These are phyloP conservation scores for Hordeum vulgare DNA, from an alignment of 176 grass and related monocot genomes.

Conservation along the genomic window DNA sequence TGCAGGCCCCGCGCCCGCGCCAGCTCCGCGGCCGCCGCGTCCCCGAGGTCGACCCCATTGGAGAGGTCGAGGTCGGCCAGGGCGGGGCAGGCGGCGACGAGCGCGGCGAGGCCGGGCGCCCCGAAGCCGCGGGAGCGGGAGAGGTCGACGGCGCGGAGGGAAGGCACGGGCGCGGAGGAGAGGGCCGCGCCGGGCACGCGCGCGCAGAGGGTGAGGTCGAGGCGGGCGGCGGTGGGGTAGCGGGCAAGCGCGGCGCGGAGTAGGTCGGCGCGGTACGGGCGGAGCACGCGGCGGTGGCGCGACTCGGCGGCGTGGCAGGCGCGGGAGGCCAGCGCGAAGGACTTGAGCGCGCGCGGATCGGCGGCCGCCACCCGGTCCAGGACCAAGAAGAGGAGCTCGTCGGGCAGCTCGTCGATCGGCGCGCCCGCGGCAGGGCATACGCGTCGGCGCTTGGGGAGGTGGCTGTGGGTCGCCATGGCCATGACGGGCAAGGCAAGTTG, in stretches of 20 bases:
- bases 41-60: constrained; percentile 51
- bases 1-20: constrained; percentile 23
- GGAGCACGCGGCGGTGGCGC: constrained; percentile 57
- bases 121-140: constrained; percentile 59
- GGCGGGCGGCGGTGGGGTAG: constrained; percentile 29
- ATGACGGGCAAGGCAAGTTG: neutral
- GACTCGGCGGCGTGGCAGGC: constrained; percentile 63
- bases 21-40: constrained; percentile 44
- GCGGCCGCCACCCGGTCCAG: constrained; percentile 48
- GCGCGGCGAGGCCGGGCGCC: constrained; percentile 34
- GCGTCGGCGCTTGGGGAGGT: constrained; percentile 6
- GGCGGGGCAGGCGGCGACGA: constrained; percentile 27
- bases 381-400: constrained; percentile 72
- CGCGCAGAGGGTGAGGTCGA: constrained; percentile 77
- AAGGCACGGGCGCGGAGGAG: neutral
- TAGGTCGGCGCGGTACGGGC: constrained; percentile 59
- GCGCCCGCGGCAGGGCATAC: neutral
- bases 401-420: constrained; percentile 36
- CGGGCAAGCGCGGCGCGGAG: constrained; percentile 38
- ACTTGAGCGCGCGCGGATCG: constrained; percentile 56
- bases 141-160: constrained; percentile 53
- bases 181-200: constrained; percentile 38
- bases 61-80: constrained; percentile 69
- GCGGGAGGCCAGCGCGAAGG: constrained; percentile 68
- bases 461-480: neutral